phyloP scores from a whole-genome alignment of 148 eudicot genomes.

The Silene conica region DNA sequence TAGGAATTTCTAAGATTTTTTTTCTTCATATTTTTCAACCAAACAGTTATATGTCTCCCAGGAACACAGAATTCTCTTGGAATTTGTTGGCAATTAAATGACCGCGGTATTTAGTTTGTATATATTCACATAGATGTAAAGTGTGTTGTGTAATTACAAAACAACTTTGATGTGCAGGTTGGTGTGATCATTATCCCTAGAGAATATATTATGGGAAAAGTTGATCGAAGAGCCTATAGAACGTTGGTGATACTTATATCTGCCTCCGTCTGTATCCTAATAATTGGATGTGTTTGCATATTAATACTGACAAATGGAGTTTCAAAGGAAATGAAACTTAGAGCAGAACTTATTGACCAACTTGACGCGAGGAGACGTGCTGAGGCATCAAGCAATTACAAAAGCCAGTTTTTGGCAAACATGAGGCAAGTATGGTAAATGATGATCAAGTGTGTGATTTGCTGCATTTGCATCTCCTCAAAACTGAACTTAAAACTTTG shows the following conservation, averaged over 20 bases:
- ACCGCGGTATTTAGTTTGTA: no score
- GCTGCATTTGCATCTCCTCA: slow-evolving; percentile 8
- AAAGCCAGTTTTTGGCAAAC: slow-evolving; percentile 96
- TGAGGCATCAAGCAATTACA: slow-evolving; percentile 96
- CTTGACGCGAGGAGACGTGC: slow-evolving; percentile 93
- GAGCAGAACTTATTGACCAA: slow-evolving; percentile 86
- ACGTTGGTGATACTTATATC: slow-evolving; percentile 77
- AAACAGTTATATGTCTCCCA: no score
- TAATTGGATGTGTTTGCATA: slow-evolving; percentile 86
- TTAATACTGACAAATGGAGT: slow-evolving; percentile 91
- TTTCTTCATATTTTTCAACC: no score
- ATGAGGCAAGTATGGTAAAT: slow-evolving; percentile 60
- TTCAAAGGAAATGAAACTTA: slow-evolving; percentile 95
- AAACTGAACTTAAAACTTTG: slow-evolving; percentile 14
- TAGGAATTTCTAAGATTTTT: no score
- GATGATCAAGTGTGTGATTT: background rate
- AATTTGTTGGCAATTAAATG: no score
- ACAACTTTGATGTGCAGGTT: slow-evolving; percentile 45
- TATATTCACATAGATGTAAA: background rate
- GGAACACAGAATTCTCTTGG: no score
- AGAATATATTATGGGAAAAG: slow-evolving; percentile 91
- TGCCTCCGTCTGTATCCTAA: slow-evolving; percentile 71
- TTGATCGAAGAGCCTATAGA: slow-evolving; percentile 71
- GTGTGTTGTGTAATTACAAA: background rate
- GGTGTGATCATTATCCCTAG: slow-evolving; percentile 91